Conservation (phyloP, 2,329 filamentous ascomycete species). For the Myriosclerotinia curreyana region DNA sequence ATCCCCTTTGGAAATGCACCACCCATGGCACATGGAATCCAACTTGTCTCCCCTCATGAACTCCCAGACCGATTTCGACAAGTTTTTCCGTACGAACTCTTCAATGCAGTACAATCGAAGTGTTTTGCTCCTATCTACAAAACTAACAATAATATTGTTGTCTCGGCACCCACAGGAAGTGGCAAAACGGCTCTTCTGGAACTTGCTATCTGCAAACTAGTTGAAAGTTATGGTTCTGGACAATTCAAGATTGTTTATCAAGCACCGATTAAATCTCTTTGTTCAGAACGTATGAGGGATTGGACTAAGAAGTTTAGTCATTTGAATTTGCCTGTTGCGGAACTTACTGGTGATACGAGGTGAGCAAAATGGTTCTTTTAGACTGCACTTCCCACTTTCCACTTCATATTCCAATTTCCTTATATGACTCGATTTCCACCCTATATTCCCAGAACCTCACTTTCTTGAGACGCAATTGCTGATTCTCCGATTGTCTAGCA, state of each 20-base stretch:
- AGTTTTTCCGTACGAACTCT: slow-evolving; percentile 69
- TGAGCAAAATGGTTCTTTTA: not conserved
- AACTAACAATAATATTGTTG: slow-evolving; percentile 70
- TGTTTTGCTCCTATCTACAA: slow-evolving; percentile 67
- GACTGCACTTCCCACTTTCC: not conserved
- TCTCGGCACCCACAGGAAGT: slow-evolving; percentile 79
- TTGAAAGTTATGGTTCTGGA: slow-evolving; percentile 53
- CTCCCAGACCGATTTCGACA: slow-evolving; percentile 67
- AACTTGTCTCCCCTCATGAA: slow-evolving; percentile 54
- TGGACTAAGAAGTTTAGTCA: slow-evolving; percentile 73
- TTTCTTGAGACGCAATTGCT: not conserved
- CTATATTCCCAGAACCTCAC: not conserved
- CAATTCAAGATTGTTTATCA: slow-evolving; percentile 82
- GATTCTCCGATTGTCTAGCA: slow-evolving; percentile 42
- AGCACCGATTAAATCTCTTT: slow-evolving; percentile 80
- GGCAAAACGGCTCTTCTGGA: slow-evolving; percentile 83
- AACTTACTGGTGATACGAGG: slow-evolving; percentile 75
- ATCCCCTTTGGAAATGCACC: slow-evolving; percentile 34
- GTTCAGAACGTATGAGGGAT: slow-evolving; percentile 70
- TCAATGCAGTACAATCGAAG: slow-evolving; percentile 82
- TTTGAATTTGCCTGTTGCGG: slow-evolving; percentile 66
- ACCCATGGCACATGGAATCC: slow-evolving; percentile 49
- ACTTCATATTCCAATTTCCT: not conserved
- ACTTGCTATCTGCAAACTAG: slow-evolving; percentile 72
- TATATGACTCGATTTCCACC: not conserved